A percentile compares a stretch with the other conserved stretches of the same genome.
Conservation (phyloP, 163 green algal genomes). For the Chlorella variabilis region DNA sequence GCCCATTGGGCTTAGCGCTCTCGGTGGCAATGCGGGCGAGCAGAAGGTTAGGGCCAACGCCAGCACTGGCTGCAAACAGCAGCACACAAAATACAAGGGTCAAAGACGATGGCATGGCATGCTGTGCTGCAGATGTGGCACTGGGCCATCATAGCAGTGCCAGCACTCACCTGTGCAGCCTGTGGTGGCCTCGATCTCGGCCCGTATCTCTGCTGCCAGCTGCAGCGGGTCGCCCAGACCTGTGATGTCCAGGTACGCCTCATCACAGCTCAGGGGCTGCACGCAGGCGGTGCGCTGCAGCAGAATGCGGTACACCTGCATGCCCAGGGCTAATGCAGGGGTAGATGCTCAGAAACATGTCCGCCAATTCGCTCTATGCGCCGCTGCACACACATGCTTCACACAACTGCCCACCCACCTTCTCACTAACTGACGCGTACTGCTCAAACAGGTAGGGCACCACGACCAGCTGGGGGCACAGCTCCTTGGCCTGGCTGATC, state of each 20-base stretch:
- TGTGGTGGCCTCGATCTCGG: conserved; percentile 73
- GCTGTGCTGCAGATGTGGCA: no score
- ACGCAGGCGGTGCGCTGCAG: conserved; percentile 71
- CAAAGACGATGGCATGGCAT: no score
- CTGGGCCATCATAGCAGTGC: not conserved
- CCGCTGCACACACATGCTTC: no score
- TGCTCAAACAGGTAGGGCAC: conserved; percentile 96
- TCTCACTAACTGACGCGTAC: conserved; percentile 84
- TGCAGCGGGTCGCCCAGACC: conserved; percentile 61
- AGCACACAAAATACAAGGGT: no score
- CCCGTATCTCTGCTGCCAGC: conserved; percentile 62
- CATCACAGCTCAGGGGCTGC: conserved; percentile 93
- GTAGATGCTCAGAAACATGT: no score
- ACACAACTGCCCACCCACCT: no score
- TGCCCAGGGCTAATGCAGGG: not conserved
- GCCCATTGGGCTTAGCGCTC: conserved; percentile 92
- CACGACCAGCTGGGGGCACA: conserved; percentile 90
- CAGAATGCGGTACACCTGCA: conserved; percentile 86
- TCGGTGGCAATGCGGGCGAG: conserved; percentile 90
- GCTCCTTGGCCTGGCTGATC: conserved; percentile 82
- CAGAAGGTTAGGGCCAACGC: conserved; percentile 90
- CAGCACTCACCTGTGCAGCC: conserved; percentile 71
- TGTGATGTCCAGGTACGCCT: conserved; percentile 60
- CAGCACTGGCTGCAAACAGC: conserved; percentile 71
- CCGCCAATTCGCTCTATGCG: no score